phyloP scores from a whole-genome alignment of 1,284 basidiomycete genomes.

The Ceratorhiza oryzae-sativae region DNA sequence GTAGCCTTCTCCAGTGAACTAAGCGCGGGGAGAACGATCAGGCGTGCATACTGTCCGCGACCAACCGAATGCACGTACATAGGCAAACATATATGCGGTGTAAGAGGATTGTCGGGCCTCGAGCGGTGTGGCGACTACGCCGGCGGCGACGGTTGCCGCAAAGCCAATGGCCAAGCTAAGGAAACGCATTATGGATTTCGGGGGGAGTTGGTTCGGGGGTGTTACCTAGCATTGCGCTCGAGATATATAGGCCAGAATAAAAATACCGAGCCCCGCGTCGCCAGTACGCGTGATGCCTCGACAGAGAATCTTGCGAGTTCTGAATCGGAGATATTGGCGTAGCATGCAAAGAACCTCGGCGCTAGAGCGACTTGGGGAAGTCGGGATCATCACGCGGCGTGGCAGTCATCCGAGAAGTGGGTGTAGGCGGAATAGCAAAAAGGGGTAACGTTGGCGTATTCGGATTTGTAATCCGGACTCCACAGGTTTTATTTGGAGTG shows the following conservation, averaged over 20 bases:
- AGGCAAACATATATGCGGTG: conserved; percentile 32
- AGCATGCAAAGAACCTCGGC: conserved; percentile 3
- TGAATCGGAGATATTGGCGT: conserved; percentile 24
- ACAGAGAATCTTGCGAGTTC: neutral
- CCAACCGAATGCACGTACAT: neutral
- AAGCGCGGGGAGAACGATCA: neutral
- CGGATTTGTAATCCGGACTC: neutral
- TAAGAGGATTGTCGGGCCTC: conserved; percentile 19
- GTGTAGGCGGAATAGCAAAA: neutral
- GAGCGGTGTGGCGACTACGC: neutral
- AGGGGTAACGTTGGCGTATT: neutral
- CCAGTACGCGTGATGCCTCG: neutral
- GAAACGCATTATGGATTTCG: conserved; percentile 7
- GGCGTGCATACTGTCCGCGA: neutral
- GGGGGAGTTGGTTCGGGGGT: neutral
- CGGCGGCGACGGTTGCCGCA: neutral
- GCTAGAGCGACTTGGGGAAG: neutral
- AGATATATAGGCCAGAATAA: neutral
- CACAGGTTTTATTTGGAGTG: no score
- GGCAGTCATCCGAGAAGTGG: conserved; percentile 16
- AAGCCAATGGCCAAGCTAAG: neutral
- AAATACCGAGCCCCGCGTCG: neutral
- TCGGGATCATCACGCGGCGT: conserved; percentile 19
- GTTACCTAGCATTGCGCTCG: neutral
- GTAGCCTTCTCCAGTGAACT: conserved; percentile 34